Evolutionary conservation across 768 basidiomycete species (phyloP).

Genomic region (Phylloporus sp.): DNA sequence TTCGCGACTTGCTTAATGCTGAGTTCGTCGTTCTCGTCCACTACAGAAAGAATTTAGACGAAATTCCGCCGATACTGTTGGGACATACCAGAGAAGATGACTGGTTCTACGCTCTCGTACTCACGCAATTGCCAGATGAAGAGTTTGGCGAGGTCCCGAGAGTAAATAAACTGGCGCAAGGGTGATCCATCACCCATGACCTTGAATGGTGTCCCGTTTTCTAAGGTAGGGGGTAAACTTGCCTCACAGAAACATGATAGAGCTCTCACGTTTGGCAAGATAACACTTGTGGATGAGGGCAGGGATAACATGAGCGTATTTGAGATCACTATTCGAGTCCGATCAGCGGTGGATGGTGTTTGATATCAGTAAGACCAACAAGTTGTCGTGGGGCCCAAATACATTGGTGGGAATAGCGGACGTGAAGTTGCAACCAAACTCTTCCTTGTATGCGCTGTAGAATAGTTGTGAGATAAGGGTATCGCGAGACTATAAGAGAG

Average conservation of each 20-base stretch:
- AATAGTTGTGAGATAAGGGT: background rate
- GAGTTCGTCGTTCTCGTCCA: slow-evolving; percentile 91
- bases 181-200: slow-evolving; percentile 91
- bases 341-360: background rate
- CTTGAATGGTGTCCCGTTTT: slow-evolving; percentile 74
- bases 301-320: slow-evolving; percentile 92
- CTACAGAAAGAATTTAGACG: slow-evolving; percentile 33
- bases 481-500: background rate
- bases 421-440: slow-evolving; percentile 92
- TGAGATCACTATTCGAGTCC: slow-evolving; percentile 59
- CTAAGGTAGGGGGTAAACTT: slow-evolving; percentile 37
- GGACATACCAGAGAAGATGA: slow-evolving; percentile 78
- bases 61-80: background rate
- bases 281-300: slow-evolving; percentile 91
- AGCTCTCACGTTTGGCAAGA: slow-evolving; percentile 71
- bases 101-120: slow-evolving; percentile 87
- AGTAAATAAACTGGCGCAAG: slow-evolving; percentile 96
- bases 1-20: slow-evolving; percentile 89
- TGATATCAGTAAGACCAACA: slow-evolving; percentile 40
- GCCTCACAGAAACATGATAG: background rate
- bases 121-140: slow-evolving; percentile 92
- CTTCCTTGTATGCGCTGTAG: slow-evolving; percentile 86
- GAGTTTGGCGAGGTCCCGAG: slow-evolving; percentile 89
- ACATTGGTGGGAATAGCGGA: slow-evolving; percentile 96
- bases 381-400: slow-evolving; percentile 95